phyloP scores from a whole-genome alignment of 1,284 basidiomycete species.

The Leccinum ambiguum region DNA sequence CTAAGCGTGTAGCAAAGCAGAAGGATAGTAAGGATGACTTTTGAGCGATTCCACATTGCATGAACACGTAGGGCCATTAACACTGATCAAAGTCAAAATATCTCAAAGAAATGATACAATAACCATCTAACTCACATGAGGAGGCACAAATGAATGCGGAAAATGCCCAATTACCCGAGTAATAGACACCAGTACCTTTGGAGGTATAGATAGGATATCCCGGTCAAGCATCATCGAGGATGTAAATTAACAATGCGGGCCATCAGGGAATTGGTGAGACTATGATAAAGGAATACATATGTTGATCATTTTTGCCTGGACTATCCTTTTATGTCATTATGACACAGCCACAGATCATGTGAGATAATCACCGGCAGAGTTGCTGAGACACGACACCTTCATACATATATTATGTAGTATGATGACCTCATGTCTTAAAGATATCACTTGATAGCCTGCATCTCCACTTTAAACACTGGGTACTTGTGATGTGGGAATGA shows the following conservation, averaged over 20 bases:
- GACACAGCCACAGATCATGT: constrained; percentile 3
- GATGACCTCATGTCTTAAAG: not conserved
- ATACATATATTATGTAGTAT: not conserved
- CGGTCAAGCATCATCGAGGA: no score
- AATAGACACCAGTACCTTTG: no score
- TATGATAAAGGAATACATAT: not conserved
- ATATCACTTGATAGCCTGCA: not conserved
- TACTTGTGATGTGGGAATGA: no score
- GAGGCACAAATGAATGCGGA: no score
- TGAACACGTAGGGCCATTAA: no score
- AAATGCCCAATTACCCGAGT: no score
- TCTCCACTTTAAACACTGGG: not conserved
- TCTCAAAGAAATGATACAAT: no score
- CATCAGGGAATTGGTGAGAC: constrained; percentile 1
- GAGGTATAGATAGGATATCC: no score
- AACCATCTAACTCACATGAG: no score
- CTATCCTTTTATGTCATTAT: not conserved
- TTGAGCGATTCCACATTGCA: no score
- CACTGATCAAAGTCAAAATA: no score
- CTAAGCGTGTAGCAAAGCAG: not conserved
- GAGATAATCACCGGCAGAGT: constrained; percentile 2
- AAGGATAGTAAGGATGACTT: not conserved
- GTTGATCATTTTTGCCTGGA: not conserved
- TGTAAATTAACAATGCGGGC: no score
- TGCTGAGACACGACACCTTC: not conserved